Base-by-base conservation (phyloP, 257 asterid species). In the Parsonsia alboflavescens region DNA sequence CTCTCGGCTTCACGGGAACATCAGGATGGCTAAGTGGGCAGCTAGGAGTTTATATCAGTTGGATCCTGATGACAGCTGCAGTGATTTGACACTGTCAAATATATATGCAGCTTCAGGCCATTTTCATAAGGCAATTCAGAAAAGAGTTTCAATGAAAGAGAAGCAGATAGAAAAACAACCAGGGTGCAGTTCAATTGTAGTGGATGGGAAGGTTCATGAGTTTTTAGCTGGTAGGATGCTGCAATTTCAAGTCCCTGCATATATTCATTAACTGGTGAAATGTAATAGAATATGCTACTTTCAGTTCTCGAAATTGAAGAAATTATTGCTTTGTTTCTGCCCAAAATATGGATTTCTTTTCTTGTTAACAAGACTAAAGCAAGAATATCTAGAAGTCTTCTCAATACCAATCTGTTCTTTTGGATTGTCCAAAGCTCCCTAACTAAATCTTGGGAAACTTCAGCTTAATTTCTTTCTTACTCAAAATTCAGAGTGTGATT, bases 171-270 rank as follows among this genome's bases (percentile, higher is more conserved):
- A 30, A 79, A 90, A 88, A 78, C 84, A 80, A 72, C 92, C 90
- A 0, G 96, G 97, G 0, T 84, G 92, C 77, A 90, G 97, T 73
- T 80, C 64, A 72, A 83, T 92, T 19, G 90, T 86, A 79, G 88
- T 92, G 80, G 80, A 90, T 73, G 96, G 96, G 13, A 89, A 84
- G 78, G 89, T 92, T 67, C 90, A 86, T 30, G 92, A 90, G 78
- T 92, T 90, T 77, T 68, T 83, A 46, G 84, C 91, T 8, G 82
- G 87, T 71, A 88, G 88, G 24, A 76, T 57, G 44, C 79, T 81
- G 78, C 84, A 84, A 49, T 39, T 73, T 45, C 74, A 39, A 50
- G 50, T 68, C 33, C 70, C 77, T 33, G 83, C 15, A 46, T 80
- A 52, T 73, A 50, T 68, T 73, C 81, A 56, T 75, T 80, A 16